These are phyloP conservation scores for Passalora sequoiae DNA, from an alignment of 2,329 filamentous ascomycete species.

Conservation along the genomic window DNA sequence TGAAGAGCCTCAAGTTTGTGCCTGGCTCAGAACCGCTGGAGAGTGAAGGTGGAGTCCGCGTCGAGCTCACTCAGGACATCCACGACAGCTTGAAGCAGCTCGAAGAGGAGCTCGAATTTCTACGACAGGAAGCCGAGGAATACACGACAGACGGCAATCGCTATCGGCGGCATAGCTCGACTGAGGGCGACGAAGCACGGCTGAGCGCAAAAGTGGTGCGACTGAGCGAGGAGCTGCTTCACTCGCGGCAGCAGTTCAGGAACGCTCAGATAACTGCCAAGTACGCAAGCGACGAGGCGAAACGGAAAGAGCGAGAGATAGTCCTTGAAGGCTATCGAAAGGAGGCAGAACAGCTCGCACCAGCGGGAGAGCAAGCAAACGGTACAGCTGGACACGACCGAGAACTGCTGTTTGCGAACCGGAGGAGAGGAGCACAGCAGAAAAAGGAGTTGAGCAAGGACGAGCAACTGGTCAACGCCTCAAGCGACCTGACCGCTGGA, in stretches of 20 bases:
- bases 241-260: conserved; percentile 64
- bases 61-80: conserved; percentile 77
- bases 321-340: conserved; percentile 19
- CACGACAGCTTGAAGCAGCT: conserved; percentile 69
- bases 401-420: conserved; percentile 37
- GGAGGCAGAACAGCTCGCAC: conserved; percentile 39
- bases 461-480: conserved; percentile 68
- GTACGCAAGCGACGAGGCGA: conserved; percentile 66
- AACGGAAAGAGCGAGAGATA: conserved; percentile 65
- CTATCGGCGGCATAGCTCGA: conserved; percentile 46
- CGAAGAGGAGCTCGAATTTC: conserved; percentile 76
- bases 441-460: conserved; percentile 59
- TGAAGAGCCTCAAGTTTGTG: conserved; percentile 57
- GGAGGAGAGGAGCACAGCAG: conserved; percentile 24
- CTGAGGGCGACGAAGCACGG: conserved; percentile 53
- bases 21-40: conserved; percentile 56
- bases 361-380: conserved; percentile 24
- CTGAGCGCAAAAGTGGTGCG: conserved; percentile 62
- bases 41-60: conserved; percentile 52
- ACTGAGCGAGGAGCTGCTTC: conserved; percentile 65
- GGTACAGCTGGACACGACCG: conserved; percentile 24
- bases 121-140: conserved; percentile 73
- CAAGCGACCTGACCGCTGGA: conserved; percentile 76
- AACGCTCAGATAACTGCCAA: conserved; percentile 77
- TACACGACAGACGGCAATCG: conserved; percentile 46